Evolutionary conservation across 2,329 filamentous ascomycete species (phyloP), one percentile per base, ranked within the genome.

Genomic region (Hortaea sp.): DNA sequence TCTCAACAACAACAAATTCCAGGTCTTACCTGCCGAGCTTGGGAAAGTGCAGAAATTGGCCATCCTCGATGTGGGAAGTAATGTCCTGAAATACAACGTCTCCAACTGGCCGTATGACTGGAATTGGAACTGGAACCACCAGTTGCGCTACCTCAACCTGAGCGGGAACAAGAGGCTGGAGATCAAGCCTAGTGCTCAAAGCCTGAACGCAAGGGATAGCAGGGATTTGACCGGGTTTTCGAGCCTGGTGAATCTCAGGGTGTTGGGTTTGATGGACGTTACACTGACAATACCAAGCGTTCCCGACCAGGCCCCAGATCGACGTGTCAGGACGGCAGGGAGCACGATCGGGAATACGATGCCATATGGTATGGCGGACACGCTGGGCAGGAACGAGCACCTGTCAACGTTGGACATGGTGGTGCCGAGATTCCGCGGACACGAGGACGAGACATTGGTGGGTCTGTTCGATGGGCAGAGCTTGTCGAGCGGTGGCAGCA

Each of bases 41-140:
- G 94, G 88, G 50, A 88, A 95, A 64, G 88, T 95, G 39, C 86
- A 88, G 67, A 92, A 92, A 65, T 77, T 98, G 28, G 83, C 88
- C 5, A 84, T 95, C 42, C 74, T 98, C 43, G 92, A 98, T 66
- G 94, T 94, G 52, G 90, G 89, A 50, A 95, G 86, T 73, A 98
- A 98, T 62, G 82, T 79, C 20, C 73, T 98, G 47, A 98, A 97
- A 66, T 98, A 98, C 76, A 98, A 98, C 63, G 94, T 98, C 41
- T 92, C 88, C 29, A 98, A 98, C 61, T 95, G 94, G 75, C 92
- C 90, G 0, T 98, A 98, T 63, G 92, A 98, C 63, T 98, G 92
- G 92, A 98, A 98, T 60, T 98, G 92, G 92, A 97, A 97, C 61
- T 86, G 92, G 75, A 98, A 98, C 60, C 87, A 85, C 42, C 94